These are phyloP conservation scores for Acer campestre DNA, from an alignment of 345 rosid species.

Conservation along the genomic window DNA sequence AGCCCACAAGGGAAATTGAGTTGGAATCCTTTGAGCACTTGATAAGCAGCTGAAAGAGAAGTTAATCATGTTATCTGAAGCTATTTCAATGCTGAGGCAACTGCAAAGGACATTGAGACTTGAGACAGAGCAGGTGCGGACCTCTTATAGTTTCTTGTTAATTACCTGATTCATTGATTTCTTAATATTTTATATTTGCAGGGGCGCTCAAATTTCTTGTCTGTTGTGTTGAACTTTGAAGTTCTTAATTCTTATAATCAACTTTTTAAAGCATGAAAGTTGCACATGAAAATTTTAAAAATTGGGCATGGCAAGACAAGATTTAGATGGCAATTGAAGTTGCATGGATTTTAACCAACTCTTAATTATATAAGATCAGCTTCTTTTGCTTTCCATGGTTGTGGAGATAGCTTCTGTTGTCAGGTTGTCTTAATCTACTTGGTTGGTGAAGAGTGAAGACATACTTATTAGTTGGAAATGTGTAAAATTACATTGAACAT, in stretches of 20 bases:
- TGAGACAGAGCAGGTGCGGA: conserved; percentile 87
- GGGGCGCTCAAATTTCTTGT: not conserved
- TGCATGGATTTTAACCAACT: too few species aligned
- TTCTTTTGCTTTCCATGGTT: conserved; percentile 7
- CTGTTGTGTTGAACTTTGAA: not conserved
- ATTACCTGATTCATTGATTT: conserved; percentile 3
- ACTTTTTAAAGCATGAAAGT: not conserved
- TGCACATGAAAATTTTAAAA: too few species aligned
- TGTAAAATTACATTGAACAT: not conserved
- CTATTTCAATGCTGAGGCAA: too few species aligned
- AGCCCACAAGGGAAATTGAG: conserved; percentile 76
- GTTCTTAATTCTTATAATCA: too few species aligned
- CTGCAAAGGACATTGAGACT: too few species aligned
- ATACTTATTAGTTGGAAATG: too few species aligned
- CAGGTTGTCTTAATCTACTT: too few species aligned
- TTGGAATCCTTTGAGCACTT: conserved; percentile 56
- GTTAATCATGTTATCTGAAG: too few species aligned
- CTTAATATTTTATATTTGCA: not conserved
- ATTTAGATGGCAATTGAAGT: too few species aligned
- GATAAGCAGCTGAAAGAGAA: too few species aligned
- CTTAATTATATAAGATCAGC: not conserved
- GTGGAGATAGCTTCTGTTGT: conserved; percentile 69
- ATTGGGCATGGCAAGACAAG: too few species aligned
- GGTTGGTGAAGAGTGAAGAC: not conserved
- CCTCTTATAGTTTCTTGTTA: not conserved